Evolutionary conservation across 768 basidiomycete genomes (phyloP).

Genomic region (Grammothele lineata): DNA sequence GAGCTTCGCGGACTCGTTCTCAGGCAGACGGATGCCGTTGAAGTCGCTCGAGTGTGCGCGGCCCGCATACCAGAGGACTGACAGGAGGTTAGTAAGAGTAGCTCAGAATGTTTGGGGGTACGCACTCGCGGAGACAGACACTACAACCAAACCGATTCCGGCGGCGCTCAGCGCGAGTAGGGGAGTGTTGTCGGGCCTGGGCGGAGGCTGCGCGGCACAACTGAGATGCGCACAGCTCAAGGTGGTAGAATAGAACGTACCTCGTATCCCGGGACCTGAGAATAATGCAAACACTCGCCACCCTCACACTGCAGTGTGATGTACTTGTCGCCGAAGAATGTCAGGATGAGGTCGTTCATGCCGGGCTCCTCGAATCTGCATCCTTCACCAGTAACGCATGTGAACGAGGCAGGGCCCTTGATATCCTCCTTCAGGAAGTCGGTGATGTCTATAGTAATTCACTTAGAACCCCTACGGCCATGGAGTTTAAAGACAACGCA

Average conservation of each 20-base stretch:
- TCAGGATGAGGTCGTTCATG: conserved; percentile 93
- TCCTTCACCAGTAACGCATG: conserved; percentile 63
- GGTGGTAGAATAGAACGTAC: too few relatives aligned
- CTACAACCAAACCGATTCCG: conserved; percentile 69
- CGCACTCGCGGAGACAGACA: conserved; percentile 59
- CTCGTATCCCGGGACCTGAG: conserved; percentile 90
- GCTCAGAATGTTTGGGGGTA: background rate
- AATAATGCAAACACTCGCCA: conserved; percentile 92
- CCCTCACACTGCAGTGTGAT: conserved; percentile 85
- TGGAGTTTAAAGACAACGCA: conserved; percentile 47
- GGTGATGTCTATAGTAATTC: conserved; percentile 80
- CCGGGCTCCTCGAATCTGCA: conserved; percentile 94
- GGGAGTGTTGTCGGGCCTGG: conserved; percentile 75
- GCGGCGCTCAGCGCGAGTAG: conserved; percentile 86
- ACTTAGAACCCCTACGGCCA: too few relatives aligned
- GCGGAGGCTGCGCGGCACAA: conserved; percentile 67
- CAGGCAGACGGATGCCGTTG: conserved; percentile 72
- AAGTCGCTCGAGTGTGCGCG: conserved; percentile 64
- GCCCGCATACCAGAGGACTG: conserved; percentile 90
- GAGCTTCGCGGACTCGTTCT: conserved; percentile 74
- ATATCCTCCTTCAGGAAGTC: conserved; percentile 91
- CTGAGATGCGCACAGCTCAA: too few relatives aligned
- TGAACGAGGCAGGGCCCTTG: conserved; percentile 85
- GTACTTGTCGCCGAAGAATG: conserved; percentile 87
- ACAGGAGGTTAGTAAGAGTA: background rate